Percentiles rank a stretch among this genome's conserved stretches.
Evolutionary conservation across 306 rosid genomes (phyloP).

Genomic region (Quercus engelmannii): DNA sequence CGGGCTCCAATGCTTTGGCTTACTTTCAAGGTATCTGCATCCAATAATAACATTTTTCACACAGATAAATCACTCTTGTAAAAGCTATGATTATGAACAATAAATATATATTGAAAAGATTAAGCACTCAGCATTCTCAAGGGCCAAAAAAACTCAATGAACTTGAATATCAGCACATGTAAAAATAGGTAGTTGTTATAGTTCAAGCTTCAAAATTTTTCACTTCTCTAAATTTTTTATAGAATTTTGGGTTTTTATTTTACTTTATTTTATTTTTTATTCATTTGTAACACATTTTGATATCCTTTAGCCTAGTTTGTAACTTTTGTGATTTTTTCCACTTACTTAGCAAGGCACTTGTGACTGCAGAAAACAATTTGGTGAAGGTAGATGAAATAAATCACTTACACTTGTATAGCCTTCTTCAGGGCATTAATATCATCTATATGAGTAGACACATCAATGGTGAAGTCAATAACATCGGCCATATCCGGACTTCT

Average conservation of each 20-base stretch:
- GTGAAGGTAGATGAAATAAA: not conserved
- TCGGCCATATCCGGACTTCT: conserved; percentile 59
- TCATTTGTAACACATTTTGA: no score
- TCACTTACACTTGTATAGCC: conserved; percentile 40
- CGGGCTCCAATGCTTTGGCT: conserved; percentile 44
- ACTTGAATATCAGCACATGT: no score
- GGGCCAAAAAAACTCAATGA: no score
- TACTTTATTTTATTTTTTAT: not conserved
- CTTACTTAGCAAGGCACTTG: no score
- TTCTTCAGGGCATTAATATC: conserved; percentile 39
- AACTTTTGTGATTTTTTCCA: no score
- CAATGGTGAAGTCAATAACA: conserved; percentile 34
- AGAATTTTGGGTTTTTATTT: not conserved
- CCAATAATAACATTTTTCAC: not conserved
- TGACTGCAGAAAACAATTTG: not conserved
- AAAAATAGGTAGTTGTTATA: no score
- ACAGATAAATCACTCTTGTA: not conserved
- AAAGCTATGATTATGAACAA: no score
- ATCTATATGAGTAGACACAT: conserved; percentile 37
- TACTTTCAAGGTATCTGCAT: conserved; percentile 44
- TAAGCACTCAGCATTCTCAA: no score
- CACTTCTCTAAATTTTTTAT: no score
- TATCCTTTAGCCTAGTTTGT: no score
- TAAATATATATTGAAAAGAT: no score
- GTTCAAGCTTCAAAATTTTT: no score